Percentiles rank a stretch among this genome's conserved stretches.
Evolutionary conservation across 2,329 filamentous ascomycete genomes (phyloP).

Genomic region (Phialophora expanda): DNA sequence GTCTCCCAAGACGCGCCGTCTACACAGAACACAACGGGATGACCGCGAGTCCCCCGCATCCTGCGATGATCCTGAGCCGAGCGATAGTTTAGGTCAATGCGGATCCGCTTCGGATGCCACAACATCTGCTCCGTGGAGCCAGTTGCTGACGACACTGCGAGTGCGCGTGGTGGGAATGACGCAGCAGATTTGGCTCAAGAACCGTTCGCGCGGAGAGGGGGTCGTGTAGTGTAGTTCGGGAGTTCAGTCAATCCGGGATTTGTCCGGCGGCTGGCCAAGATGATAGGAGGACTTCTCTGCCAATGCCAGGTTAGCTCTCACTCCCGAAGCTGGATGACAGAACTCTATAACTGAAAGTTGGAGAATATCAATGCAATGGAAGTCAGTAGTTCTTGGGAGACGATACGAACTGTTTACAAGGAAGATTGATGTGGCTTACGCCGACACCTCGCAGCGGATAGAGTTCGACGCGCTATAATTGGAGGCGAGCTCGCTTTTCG

Average conservation of each 20-base stretch:
- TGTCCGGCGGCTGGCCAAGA: too few relatives aligned
- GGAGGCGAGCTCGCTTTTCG: background rate
- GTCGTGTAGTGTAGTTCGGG: background rate
- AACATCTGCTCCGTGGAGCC: background rate
- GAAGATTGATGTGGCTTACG: background rate
- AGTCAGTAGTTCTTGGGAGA: background rate
- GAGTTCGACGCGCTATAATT: background rate
- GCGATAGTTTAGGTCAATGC: conserved; percentile 1
- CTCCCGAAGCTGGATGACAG: background rate
- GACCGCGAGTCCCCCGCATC: conserved; percentile 6
- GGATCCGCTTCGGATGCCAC: background rate
- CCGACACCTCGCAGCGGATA: background rate
- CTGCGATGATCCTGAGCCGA: background rate
- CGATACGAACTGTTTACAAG: background rate
- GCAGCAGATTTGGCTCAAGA: background rate
- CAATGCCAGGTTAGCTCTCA: background rate
- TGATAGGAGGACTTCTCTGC: background rate
- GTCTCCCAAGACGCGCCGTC: background rate
- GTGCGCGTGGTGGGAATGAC: background rate
- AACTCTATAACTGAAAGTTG: background rate
- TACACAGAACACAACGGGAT: background rate
- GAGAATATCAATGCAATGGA: background rate
- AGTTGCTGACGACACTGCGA: background rate
- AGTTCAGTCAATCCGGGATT: background rate
- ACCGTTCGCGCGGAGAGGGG: background rate